A percentile compares a stretch with the other conserved stretches of the same genome.
phyloP scores from a whole-genome alignment of 306 rosid species.

The Cicer arietinum region DNA sequence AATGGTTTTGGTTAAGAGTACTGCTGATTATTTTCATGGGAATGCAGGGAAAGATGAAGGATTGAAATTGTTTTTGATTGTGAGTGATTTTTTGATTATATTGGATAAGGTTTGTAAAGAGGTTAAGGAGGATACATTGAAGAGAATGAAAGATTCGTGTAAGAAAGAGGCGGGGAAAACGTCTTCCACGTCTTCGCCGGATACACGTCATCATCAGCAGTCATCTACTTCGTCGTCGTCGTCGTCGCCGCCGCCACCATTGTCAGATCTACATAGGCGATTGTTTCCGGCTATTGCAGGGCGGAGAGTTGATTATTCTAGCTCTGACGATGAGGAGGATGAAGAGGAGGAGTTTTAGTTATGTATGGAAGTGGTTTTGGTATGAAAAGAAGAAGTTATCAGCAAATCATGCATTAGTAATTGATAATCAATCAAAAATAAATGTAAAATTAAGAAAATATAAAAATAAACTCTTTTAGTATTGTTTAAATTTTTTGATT shows the following conservation, averaged over 20 bases:
- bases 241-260: not conserved
- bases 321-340: conserved; percentile 77
- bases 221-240: not conserved
- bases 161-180: conserved; percentile 53
- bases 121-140: conserved; percentile 50
- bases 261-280: conserved; percentile 51
- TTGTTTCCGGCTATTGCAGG: conserved; percentile 82
- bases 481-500: no score
- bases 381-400: conserved; percentile 39
- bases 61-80: conserved; percentile 66
- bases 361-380: not conserved
- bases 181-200: conserved; percentile 42
- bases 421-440: not conserved
- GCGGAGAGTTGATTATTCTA: conserved; percentile 59
- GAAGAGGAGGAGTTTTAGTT: conserved; percentile 52
- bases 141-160: conserved; percentile 35
- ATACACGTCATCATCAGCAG: conserved; percentile 38
- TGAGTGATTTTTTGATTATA: conserved; percentile 81
- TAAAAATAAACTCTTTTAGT: no score
- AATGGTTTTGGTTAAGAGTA: conserved; percentile 69
- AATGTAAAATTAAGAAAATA: not conserved
- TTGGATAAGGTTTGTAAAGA: conserved; percentile 79
- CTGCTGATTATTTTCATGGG: conserved; percentile 91
- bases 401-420: not conserved
- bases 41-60: conserved; percentile 89